A percentile compares a stretch with the other conserved stretches of the same genome.
Evolutionary conservation across 768 basidiomycete genomes (phyloP).

Genomic region (Auricularia heimuer): DNA sequence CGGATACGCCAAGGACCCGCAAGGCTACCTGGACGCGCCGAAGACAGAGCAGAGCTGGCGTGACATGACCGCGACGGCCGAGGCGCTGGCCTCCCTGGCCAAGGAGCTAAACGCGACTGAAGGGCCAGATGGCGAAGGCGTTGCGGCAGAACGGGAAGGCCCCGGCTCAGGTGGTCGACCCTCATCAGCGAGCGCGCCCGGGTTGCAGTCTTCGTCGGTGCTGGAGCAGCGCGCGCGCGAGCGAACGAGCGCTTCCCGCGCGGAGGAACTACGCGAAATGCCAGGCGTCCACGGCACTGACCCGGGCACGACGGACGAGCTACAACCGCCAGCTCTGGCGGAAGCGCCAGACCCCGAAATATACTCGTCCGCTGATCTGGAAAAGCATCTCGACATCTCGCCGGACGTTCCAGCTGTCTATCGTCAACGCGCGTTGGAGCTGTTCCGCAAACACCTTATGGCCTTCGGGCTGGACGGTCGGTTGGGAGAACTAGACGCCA

Average conservation of each 20-base stretch:
- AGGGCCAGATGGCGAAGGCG: too few species aligned
- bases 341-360: constrained; percentile 15
- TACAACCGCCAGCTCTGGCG: constrained; percentile 16
- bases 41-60: neutral
- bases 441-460: constrained; percentile 10
- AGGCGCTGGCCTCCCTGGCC: neutral
- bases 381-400: constrained; percentile 11
- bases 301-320: constrained; percentile 3
- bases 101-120: neutral
- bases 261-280: too few species aligned
- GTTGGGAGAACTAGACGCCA: constrained; percentile 18
- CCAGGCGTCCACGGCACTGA: too few species aligned
- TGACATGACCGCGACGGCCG: neutral
- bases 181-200: neutral
- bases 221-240: neutral
- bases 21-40: constrained; percentile 5
- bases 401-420: constrained; percentile 11
- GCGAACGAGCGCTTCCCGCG: neutral
- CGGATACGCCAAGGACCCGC: constrained; percentile 5
- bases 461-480: constrained; percentile 25
- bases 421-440: constrained; percentile 8
- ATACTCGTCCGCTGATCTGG: constrained; percentile 3
- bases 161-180: too few species aligned
- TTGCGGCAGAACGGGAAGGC: too few species aligned
- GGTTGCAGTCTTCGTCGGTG: neutral